Base-by-base conservation (phyloP, 768 basidiomycete species). In the Ramaria rubella region DNA sequence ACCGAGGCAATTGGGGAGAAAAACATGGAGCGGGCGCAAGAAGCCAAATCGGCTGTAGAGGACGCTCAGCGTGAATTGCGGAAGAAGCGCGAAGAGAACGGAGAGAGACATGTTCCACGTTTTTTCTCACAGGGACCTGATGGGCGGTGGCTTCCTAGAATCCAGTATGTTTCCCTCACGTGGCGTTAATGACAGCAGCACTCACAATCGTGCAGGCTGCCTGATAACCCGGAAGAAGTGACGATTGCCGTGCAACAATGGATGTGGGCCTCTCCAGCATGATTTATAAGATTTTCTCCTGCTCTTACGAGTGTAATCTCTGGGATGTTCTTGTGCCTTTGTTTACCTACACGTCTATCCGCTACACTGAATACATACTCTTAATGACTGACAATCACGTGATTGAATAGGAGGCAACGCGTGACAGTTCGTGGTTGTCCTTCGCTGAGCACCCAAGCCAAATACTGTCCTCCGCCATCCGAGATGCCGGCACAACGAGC, bases 21-120 rank as follows among this genome's bases (percentile, higher is more conserved):
- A 65, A 93, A 99, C 68, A 95, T 98, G 92, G 91, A 94, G 63
- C 85, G 82, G 11, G 96, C 96, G 23, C 96, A 94, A 4, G 81
- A 80, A 26, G 90, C 92, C 48, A 99, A 99, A 77, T 81, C 82
- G 2, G 77, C 78, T 12, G 90, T 99, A 1, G 96, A 99, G 73
- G 93, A 95, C 61, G 83, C 83, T 24, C 94, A 98, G 72, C 78
- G 96, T 48, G 93, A 96, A 63, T 70, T 79, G 55, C 82, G 90
- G 36, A 81, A 78, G 65, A 72, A 73, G 67, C 76, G 87, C 59
- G 94, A 94, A 58, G 88, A 87, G 64, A 79, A 69, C 19, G 90
- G 89, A 5, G 75, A 81, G 61, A 72, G 72, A 50, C 85, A 88
- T 63, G 72, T 78, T n/a, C 82, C 90, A 46, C 77, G 86, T 62